A percentile compares a stretch with the other conserved stretches of the same genome.
Evolutionary conservation across 169 alveolate species (phyloP).

Genomic region (Eimeria necatrix): DNA sequence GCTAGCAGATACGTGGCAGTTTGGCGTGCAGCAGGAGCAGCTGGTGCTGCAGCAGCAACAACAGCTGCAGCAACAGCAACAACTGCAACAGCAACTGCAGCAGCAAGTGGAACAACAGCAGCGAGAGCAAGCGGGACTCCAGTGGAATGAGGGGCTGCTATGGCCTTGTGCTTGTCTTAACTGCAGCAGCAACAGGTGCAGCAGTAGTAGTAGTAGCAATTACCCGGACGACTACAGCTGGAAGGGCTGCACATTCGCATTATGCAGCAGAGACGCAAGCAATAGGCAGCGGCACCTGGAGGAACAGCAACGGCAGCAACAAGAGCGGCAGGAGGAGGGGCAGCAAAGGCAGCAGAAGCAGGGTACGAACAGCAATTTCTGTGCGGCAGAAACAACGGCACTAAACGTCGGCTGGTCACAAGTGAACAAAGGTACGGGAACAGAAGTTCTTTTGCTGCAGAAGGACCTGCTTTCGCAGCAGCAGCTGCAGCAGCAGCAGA

Average conservation of each 20-base stretch:
- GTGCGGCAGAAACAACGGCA: neutral
- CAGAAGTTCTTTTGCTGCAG: neutral
- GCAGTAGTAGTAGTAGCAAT: neutral
- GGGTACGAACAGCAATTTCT: neutral
- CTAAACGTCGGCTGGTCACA: neutral
- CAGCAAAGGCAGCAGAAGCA: neutral
- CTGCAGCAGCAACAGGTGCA: neutral
- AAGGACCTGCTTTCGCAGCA: neutral
- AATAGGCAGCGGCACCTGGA: neutral
- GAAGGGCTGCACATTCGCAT: neutral
- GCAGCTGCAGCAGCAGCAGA: neutral
- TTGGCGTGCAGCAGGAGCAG: too few species aligned
- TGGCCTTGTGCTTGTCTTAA: neutral
- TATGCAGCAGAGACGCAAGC: neutral
- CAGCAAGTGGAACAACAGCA: neutral
- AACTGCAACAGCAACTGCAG: constrained; percentile 1
- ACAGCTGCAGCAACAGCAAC: too few species aligned
- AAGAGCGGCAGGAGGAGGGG: constrained; percentile 18
- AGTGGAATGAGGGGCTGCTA: neutral
- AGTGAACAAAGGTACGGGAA: neutral
- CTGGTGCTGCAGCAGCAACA: too few species aligned
- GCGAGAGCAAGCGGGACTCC: neutral
- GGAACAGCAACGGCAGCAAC: constrained; percentile 10
- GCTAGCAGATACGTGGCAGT: neutral
- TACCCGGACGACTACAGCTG: neutral